Percentiles rank a stretch among this genome's conserved stretches.
These are phyloP conservation scores for Niveomyces coronatus DNA, from an alignment of 2,329 filamentous ascomycete species.

Conservation along the genomic window DNA sequence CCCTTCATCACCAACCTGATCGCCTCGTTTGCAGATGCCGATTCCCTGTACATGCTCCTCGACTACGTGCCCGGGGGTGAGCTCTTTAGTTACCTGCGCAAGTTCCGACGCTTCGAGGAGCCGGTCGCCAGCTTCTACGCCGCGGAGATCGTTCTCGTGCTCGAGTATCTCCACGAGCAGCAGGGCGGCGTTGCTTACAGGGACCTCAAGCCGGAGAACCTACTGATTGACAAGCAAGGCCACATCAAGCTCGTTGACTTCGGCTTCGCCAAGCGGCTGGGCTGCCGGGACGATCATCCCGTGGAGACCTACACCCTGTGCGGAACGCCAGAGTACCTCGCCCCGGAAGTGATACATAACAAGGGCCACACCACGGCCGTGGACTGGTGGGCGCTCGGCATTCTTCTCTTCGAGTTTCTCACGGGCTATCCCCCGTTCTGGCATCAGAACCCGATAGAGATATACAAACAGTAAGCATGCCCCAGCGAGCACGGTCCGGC, in stretches of 20 bases:
- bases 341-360: conserved; percentile 75
- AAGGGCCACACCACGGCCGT: conserved; percentile 68
- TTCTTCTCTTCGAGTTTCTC: conserved; percentile 74
- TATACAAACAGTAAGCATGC: conserved; percentile 60
- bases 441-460: conserved; percentile 79
- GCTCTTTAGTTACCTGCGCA: conserved; percentile 72
- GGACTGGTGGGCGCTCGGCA: conserved; percentile 82
- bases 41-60: conserved; percentile 73
- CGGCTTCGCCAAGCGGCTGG: conserved; percentile 73
- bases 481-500: neutral
- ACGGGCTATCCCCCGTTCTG: conserved; percentile 81
- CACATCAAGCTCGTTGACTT: conserved; percentile 80
- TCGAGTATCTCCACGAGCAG: conserved; percentile 71
- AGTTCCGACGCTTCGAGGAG: conserved; percentile 70
- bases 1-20: conserved; percentile 75
- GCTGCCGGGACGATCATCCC: conserved; percentile 37
- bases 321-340: conserved; percentile 75
- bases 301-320: conserved; percentile 74
- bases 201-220: conserved; percentile 75
- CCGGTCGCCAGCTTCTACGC: conserved; percentile 71
- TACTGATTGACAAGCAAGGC: conserved; percentile 65
- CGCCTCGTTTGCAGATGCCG: conserved; percentile 68
- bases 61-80: conserved; percentile 78
- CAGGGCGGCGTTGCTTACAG: conserved; percentile 71
- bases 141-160: conserved; percentile 71